Evolutionary conservation across 129 eudicot genomes (phyloP).

Genomic region (Tagetes erecta): DNA sequence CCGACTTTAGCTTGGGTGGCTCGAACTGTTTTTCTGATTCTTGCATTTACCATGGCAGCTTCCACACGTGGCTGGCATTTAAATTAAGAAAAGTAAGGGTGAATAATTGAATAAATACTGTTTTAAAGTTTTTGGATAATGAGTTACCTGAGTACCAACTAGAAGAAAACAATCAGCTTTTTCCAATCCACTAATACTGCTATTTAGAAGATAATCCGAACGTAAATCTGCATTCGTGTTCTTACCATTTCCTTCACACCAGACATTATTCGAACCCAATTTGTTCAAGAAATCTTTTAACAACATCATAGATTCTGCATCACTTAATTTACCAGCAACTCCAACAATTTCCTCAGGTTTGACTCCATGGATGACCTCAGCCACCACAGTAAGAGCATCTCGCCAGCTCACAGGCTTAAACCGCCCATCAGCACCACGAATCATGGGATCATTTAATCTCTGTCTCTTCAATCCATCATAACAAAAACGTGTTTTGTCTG

Average conservation of each 20-base stretch:
- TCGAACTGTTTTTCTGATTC: constrained; percentile 82
- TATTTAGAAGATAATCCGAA: constrained; percentile 81
- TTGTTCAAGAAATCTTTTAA: constrained; percentile 83
- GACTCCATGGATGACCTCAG: constrained; percentile 73
- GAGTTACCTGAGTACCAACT: constrained; percentile 91
- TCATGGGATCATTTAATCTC: constrained; percentile 93
- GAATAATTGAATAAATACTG: not conserved
- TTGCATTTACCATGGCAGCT: constrained; percentile 97
- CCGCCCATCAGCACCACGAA: constrained; percentile 93
- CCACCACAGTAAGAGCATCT: constrained; percentile 93
- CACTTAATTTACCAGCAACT: constrained; percentile 92
- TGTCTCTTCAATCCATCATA: constrained; percentile 98
- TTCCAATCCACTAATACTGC: constrained; percentile 79
- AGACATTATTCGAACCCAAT: constrained; percentile 87
- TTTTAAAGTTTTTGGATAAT: not conserved
- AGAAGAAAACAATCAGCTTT: constrained; percentile 86
- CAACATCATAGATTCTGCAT: constrained; percentile 97
- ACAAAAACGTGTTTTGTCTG: constrained; percentile 92
- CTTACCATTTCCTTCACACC: constrained; percentile 90
- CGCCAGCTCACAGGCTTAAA: constrained; percentile 87
- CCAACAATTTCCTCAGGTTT: constrained; percentile 92
- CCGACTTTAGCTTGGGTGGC: constrained; percentile 86
- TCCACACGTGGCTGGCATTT: constrained; percentile 81
- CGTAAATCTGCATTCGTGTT: constrained; percentile 80
- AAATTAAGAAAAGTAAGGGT: not conserved